phyloP scores from a whole-genome alignment of 1,139 yeast genomes.

The Hyphopichia pseudoburtonii region DNA sequence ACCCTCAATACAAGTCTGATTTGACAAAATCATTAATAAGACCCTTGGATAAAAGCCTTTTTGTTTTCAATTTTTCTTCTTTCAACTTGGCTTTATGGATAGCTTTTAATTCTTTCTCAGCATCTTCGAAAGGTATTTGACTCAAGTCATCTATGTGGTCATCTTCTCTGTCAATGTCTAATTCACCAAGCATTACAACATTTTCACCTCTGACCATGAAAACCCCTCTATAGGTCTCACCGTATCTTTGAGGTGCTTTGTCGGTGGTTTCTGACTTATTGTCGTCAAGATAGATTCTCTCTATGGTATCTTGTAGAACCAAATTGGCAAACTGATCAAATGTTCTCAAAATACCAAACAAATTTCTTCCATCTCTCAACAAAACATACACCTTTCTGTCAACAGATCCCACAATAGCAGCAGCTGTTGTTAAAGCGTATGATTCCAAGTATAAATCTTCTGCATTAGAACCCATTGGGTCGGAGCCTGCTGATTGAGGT shows the following conservation, averaged over 20 bases:
- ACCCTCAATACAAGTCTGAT: constrained; percentile 53
- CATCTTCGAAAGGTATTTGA: constrained; percentile 62
- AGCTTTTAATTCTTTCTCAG: constrained; percentile 46
- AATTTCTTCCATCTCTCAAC: constrained; percentile 84
- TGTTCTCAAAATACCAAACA: constrained; percentile 89
- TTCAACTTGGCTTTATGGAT: constrained; percentile 39
- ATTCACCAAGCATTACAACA: constrained; percentile 92
- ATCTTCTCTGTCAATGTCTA: constrained; percentile 87
- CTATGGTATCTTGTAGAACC: constrained; percentile 87
- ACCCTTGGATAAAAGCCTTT: constrained; percentile 52
- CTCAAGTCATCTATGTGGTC: constrained; percentile 57
- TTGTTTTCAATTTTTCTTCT: constrained; percentile 48
- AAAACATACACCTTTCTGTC: constrained; percentile 86
- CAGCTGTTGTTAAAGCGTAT: constrained; percentile 94
- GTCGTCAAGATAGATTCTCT: constrained; percentile 66
- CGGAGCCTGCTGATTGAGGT: constrained; percentile 13
- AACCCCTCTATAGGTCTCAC: constrained; percentile 75
- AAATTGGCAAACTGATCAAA: constrained; percentile 95
- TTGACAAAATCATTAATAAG: constrained; percentile 57
- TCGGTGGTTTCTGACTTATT: constrained; percentile 10
- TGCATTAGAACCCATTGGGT: constrained; percentile 34
- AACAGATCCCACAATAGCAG: constrained; percentile 91
- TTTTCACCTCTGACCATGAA: constrained; percentile 95
- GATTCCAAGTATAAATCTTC: constrained; percentile 61
- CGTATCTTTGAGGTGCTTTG: constrained; percentile 53